Conservation (phyloP, 768 basidiomycete species). For the Hygrophorus pudorinus region DNA sequence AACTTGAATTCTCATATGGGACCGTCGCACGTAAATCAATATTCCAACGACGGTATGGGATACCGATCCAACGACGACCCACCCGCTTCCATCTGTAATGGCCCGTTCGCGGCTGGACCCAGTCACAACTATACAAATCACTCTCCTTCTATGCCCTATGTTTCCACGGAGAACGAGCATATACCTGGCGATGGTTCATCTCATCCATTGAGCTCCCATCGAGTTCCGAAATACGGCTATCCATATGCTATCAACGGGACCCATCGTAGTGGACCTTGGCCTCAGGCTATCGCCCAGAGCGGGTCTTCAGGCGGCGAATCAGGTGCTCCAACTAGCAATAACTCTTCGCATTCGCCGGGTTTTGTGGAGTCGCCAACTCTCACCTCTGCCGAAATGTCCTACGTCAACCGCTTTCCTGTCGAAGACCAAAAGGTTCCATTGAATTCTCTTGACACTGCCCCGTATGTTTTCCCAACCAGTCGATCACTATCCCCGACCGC, state of each 20-base stretch:
- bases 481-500: constrained; percentile 64
- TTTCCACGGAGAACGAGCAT: constrained; percentile 15
- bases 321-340: constrained; percentile 28
- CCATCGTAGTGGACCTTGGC: constrained; percentile 32
- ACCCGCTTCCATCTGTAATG: constrained; percentile 24
- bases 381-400: constrained; percentile 34
- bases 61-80: constrained; percentile 43
- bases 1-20: constrained; percentile 24
- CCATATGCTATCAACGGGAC: constrained; percentile 25
- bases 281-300: constrained; percentile 20
- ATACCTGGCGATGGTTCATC: constrained; percentile 20
- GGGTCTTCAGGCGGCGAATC: constrained; percentile 32
- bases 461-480: constrained; percentile 55
- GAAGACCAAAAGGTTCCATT: constrained; percentile 52
- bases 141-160: constrained; percentile 36
- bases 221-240: constrained; percentile 46
- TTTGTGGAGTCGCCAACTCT: constrained; percentile 49
- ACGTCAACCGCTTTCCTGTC: constrained; percentile 31
- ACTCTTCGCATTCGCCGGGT: constrained; percentile 38
- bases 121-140: constrained; percentile 32
- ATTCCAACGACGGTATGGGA: constrained; percentile 27
- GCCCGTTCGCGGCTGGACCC: constrained; percentile 32
- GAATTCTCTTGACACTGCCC: constrained; percentile 39
- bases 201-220: constrained; percentile 24
- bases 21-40: constrained; percentile 24